Conservation (phyloP, 768 basidiomycete genomes). For the Phlebiopsis gigantea region DNA sequence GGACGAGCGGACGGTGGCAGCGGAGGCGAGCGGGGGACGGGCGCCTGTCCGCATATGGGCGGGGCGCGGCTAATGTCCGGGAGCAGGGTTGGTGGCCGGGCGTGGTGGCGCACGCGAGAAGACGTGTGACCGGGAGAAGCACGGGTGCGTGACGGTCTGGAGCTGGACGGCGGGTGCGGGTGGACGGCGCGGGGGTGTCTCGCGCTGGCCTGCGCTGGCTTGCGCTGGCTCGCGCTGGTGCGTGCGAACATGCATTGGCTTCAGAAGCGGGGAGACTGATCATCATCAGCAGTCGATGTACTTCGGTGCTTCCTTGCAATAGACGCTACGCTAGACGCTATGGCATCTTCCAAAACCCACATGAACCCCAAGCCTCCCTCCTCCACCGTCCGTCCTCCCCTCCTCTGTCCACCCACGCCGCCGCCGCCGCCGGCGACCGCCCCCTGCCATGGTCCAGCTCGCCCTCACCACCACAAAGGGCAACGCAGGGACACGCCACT, state of each 20-base stretch:
- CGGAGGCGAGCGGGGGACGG: background rate
- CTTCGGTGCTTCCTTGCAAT: constrained; percentile 4
- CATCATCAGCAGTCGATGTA: constrained; percentile 4
- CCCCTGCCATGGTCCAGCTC: constrained; percentile 59
- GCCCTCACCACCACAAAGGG: constrained; percentile 63
- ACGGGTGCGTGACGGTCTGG: background rate
- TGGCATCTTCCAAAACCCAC: constrained; percentile 34
- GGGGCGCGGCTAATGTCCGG: constrained; percentile 1
- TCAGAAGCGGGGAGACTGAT: constrained; percentile 3
- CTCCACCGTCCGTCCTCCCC: constrained; percentile 64
- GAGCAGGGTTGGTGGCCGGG: constrained; percentile 2
- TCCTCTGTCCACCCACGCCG: constrained; percentile 6
- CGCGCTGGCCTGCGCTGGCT: too few species aligned
- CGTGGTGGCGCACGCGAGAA: constrained; percentile 7
- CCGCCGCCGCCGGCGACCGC: constrained; percentile 14
- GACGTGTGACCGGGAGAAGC: constrained; percentile 6
- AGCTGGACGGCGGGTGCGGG: background rate
- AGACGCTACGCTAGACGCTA: too few species aligned
- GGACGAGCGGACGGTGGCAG: constrained; percentile 2
- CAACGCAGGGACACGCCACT: constrained; percentile 64
- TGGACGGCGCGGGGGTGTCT: background rate
- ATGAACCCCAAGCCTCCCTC: constrained; percentile 35
- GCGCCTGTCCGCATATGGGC: background rate
- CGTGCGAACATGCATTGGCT: background rate
- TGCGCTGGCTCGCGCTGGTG: background rate